Base-by-base conservation (phyloP, 2,329 filamentous ascomycete genomes). In the Epichloe hybrida region DNA sequence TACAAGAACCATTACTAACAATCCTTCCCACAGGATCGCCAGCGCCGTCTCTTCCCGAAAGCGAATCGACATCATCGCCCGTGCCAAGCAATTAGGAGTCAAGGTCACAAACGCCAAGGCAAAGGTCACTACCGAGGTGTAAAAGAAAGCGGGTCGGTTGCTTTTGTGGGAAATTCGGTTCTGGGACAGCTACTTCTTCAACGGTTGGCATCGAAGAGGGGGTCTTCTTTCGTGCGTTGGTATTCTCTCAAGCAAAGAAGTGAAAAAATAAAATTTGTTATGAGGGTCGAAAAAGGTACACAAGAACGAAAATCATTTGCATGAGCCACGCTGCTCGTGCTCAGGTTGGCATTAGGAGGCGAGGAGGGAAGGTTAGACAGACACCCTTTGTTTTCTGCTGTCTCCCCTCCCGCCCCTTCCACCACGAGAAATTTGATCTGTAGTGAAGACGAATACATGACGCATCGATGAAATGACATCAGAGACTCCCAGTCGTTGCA, bases 51-150 rank as follows among this genome's bases (percentile, higher is more conserved):
- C 93, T 58, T 95, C 93, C 70, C 82, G 91, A 76, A 98, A 98
- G 88, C 84, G 93, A 75, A 84, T 98, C 74, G 90, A 96, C 69
- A 98, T 98, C 76, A 83, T 98, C 67, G 81, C 88, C 69, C 87
- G 91, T 73, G 93, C 93, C 61, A 97, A 97, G 87, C 85, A 95
- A 76, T 79, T 98, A 69, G 88, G 90, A 70, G 93, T 98, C 72
- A 98, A 98, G 87, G 91, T 98, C 73, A 98, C 93, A 71, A 98
- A 98, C 82, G 75, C 88, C 76, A 95, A 96, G 87, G 93, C 90
- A 70, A 94, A 91, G 82, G 86, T 98, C 73, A 95, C 91, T 66
- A 95, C 89, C 65, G 93, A 98, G 83, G 78, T 84, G 67, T 86
- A 82, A 80, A 68, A 27, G 23, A 27, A 59, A 21, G 43, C 39